Base-by-base conservation (phyloP, 2,329 filamentous ascomycete species). In the Didymella glomerata region DNA sequence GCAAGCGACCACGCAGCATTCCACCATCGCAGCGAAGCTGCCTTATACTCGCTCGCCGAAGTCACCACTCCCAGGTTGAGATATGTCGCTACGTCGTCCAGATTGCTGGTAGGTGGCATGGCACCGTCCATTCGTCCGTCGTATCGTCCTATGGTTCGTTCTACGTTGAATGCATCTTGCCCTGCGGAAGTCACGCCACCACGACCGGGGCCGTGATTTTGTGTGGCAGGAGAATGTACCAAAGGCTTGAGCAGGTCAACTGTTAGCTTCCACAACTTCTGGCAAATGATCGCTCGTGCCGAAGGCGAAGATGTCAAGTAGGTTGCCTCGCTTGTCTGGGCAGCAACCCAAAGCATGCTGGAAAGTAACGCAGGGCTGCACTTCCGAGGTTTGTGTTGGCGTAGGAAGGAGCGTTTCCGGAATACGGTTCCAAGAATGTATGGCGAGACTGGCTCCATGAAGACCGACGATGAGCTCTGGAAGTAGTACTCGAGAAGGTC, bases 291-390 rank as follows among this genome's bases (percentile, higher is more conserved):
- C 38, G 90, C 90, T 61, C 93, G 85, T 18, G 92, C 90, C 16
- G 92, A 92, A 1, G 92, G 91, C 34, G 90, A 87, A 42, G 90
- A 91, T 22, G 92, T 94, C 66, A 97, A 77, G 75, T 93, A 93
- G 13, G 90, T 86, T 14, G 92, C 91, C 75, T 97, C 93, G 76
- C 92, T 95, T 2, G 93, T 96, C 75, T 97, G 93, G 2, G 93
- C 93, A 18, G 91, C 91, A 30, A 96, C 90, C 93, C 92, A 97
- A n/a, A 97, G 85, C 86, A 97, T 97, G 76, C 92, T 96, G 27
- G 93, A 91, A 27, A 97, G 83, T 27, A 97, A 82, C 2, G 92
- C 92, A 25, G 93, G 92, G 66, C 90, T 93, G 72, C 92, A 97
- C 58, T 84, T 85, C 61, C 93, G 85, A 18, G 93, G 93, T 70